phyloP scores from a whole-genome alignment of 1,284 basidiomycete genomes.

The Erythrobasidium hasegawianum region DNA sequence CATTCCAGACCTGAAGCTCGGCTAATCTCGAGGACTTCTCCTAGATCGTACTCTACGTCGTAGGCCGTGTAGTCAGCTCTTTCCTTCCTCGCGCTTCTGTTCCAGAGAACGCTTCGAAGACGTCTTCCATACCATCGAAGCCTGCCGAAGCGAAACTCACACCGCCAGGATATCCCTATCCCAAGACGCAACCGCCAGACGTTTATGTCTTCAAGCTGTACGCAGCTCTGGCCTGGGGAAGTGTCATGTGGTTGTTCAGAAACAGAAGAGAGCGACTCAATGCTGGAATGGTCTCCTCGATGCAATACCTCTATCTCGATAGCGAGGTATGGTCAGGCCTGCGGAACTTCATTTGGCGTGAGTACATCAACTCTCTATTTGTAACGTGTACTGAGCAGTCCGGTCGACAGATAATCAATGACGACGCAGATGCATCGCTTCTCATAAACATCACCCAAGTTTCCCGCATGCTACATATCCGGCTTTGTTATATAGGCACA shows the following conservation, averaged over 20 bases:
- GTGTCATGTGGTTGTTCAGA: conserved; percentile 95
- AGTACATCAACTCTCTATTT: conserved; percentile 12
- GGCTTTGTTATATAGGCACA: too few species aligned
- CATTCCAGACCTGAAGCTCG: background rate
- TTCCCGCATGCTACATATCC: too few species aligned
- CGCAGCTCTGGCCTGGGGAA: conserved; percentile 86
- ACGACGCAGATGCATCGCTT: background rate
- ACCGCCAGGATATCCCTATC: conserved; percentile 49
- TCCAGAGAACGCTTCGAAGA: conserved; percentile 42
- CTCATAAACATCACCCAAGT: background rate
- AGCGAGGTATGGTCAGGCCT: conserved; percentile 38
- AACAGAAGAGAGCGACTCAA: conserved; percentile 82
- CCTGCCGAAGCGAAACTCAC: conserved; percentile 48
- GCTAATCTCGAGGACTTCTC: background rate
- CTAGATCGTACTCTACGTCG: conserved; percentile 96
- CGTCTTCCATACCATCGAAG: conserved; percentile 52
- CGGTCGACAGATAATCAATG: background rate
- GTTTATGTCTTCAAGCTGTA: conserved; percentile 78
- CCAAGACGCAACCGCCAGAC: conserved; percentile 72
- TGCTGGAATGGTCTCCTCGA: conserved; percentile 70
- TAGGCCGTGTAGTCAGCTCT: conserved; percentile 79
- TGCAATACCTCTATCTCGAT: conserved; percentile 46
- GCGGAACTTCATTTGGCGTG: conserved; percentile 38
- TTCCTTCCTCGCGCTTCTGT: conserved; percentile 66
- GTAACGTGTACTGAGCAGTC: background rate